A percentile compares a stretch with the other conserved stretches of the same genome.
phyloP scores from a whole-genome alignment of 805 yeast genomes.

The Candida sonorensis region DNA sequence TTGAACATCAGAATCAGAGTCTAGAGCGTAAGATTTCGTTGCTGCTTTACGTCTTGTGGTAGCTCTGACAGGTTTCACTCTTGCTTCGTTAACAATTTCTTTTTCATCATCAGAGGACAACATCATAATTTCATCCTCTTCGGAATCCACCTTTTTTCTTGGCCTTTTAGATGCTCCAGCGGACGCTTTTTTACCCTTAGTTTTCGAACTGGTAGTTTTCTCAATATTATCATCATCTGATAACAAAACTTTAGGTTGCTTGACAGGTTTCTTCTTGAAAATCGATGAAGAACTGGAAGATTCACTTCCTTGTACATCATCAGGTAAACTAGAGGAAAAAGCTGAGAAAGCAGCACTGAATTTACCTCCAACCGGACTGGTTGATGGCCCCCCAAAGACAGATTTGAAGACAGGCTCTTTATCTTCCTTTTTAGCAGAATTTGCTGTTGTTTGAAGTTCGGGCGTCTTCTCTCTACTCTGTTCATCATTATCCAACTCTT shows the following conservation, averaged over 20 bases:
- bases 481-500: constrained; percentile 2
- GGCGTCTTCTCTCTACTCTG: no score
- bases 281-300: no score
- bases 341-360: constrained; percentile 18
- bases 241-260: constrained; percentile 1
- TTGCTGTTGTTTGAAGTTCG: not conserved
- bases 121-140: constrained; percentile 7
- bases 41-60: constrained; percentile 9
- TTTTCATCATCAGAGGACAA: no score
- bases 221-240: constrained; percentile 7
- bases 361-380: constrained; percentile 5
- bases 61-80: constrained; percentile 5
- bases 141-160: not conserved
- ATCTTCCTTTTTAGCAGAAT: constrained; percentile 5
- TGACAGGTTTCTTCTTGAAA: constrained; percentile 7
- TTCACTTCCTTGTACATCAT: constrained; percentile 1
- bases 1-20: constrained; percentile 6
- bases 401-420: constrained; percentile 23
- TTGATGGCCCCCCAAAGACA: constrained; percentile 26
- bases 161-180: constrained; percentile 1
- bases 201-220: not conserved
- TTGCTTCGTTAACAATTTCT: no score
- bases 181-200: not conserved
- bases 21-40: constrained; percentile 14
- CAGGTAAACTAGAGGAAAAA: constrained; percentile 1